These are phyloP conservation scores for Melaleuca quinquenervia DNA, from an alignment of 345 rosid genomes.

Conservation along the genomic window DNA sequence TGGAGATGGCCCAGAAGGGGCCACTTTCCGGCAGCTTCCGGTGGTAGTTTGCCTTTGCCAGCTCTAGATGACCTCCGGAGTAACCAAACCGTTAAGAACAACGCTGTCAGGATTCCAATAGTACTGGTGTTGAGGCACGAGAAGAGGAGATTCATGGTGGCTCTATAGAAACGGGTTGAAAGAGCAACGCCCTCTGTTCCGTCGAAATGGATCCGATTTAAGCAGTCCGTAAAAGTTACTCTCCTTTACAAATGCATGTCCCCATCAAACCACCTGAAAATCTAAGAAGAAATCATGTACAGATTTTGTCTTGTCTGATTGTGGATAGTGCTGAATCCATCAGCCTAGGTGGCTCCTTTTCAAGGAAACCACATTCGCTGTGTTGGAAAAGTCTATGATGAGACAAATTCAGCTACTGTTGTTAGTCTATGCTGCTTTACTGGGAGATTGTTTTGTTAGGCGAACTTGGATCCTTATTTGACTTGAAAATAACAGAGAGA, in stretches of 20 bases:
- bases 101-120: not conserved
- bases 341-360: not conserved
- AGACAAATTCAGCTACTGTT: not conserved
- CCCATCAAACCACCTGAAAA: not conserved
- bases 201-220: not conserved
- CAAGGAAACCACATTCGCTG: not conserved
- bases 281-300: not conserved
- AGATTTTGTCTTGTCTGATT: not conserved
- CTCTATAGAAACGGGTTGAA: not conserved
- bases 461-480: not conserved
- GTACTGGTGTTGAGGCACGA: not conserved
- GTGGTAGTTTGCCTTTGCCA: not conserved
- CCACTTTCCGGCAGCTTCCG: conserved; percentile 15
- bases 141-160: conserved; percentile 7
- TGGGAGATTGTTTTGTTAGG: not conserved
- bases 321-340: not conserved
- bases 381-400: not conserved
- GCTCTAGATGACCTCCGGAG: conserved; percentile 1
- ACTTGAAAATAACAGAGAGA: not conserved
- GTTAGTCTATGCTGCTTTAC: not conserved
- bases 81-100: conserved; percentile 4
- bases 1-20: conserved; percentile 33
- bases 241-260: not conserved
- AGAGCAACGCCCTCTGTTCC: not conserved
- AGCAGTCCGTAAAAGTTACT: not conserved